Percentiles rank a stretch among this genome's conserved stretches.
Evolutionary conservation across 148 eudicot species (phyloP).

Genomic region (Rhododendron simsii): DNA sequence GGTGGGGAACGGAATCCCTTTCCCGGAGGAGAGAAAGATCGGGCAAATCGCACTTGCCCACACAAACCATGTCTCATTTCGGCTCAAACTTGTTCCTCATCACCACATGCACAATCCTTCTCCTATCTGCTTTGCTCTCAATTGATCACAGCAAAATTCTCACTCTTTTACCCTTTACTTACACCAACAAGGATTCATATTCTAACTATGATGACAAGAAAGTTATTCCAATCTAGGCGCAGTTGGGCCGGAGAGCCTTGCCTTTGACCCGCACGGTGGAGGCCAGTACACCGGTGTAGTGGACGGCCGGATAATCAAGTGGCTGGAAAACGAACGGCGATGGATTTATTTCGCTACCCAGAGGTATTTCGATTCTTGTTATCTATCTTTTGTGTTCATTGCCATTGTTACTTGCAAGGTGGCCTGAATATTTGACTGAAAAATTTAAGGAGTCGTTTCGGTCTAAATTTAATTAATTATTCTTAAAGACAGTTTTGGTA

Average conservation of each 20-base stretch:
- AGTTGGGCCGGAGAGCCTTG: conserved; percentile 76
- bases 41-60: no score
- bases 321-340: conserved; percentile 28
- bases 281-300: conserved; percentile 81
- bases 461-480: no score
- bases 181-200: conserved; percentile 2
- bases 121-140: conserved; percentile 23
- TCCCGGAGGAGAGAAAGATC: no score
- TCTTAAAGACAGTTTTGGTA: no score
- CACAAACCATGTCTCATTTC: no score
- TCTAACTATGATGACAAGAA: background rate
- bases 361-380: conserved; percentile 20
- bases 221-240: conserved; percentile 29
- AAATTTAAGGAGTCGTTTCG: no score
- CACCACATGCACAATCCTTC: conserved; percentile 19
- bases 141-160: no score
- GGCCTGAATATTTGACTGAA: no score
- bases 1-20: no score
- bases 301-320: conserved; percentile 69
- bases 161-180: background rate
- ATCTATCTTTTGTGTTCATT: background rate
- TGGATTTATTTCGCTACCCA: conserved; percentile 64
- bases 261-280: conserved; percentile 58
- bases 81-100: conserved; percentile 21
- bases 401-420: no score